Evolutionary conservation across 805 yeast species (phyloP).

Genomic region (Helenozyma baotianmanensis): DNA sequence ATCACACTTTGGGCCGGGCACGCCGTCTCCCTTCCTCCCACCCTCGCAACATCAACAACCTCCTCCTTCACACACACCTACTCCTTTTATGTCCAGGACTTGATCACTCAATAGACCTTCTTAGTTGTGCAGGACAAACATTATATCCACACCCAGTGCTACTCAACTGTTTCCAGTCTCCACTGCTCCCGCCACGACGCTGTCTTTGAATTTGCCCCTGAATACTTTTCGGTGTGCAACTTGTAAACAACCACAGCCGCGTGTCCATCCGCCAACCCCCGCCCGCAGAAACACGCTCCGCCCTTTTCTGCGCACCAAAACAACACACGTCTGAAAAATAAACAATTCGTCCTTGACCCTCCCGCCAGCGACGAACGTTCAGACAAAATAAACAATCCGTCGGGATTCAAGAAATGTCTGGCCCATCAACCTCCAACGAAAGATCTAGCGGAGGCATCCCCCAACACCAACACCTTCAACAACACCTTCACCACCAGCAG

Average conservation of each 20-base stretch:
- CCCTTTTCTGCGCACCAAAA: no score
- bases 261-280: background rate
- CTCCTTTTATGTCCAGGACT: conserved; percentile 21
- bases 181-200: background rate
- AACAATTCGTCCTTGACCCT: no score
- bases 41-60: conserved; percentile 13
- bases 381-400: no score
- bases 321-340: no score
- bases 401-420: no score
- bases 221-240: no score
- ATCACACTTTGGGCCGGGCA: conserved; percentile 8
- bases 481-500: conserved; percentile 16
- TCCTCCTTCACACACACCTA: conserved; percentile 20
- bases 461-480: conserved; percentile 11
- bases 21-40: conserved; percentile 12
- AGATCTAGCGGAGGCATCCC: conserved; percentile 12
- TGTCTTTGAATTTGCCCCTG: no score
- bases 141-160: conserved; percentile 17
- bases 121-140: conserved; percentile 18
- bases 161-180: background rate
- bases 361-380: no score
- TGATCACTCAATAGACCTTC: conserved; percentile 8
- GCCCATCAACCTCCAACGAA: conserved; percentile 19
- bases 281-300: background rate
- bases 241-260: no score